Conservation (phyloP, 495 filamentous ascomycete species). For the Bombardia bombarda region DNA sequence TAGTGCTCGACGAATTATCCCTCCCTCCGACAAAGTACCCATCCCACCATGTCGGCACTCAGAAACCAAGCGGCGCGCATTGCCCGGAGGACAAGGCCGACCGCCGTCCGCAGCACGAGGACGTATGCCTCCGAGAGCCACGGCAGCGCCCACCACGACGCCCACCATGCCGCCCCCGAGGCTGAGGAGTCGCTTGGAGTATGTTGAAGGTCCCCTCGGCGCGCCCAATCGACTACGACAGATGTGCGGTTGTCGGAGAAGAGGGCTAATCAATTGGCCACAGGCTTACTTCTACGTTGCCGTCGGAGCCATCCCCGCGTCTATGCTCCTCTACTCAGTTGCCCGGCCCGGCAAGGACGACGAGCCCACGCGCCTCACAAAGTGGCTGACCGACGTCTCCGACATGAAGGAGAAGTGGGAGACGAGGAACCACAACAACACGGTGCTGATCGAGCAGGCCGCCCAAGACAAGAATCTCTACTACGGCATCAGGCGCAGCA, state of each 20-base stretch:
- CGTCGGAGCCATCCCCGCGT: constrained; percentile 22
- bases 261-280: constrained; percentile 9
- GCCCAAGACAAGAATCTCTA: constrained; percentile 41
- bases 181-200: constrained; percentile 39
- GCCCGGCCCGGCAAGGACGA: constrained; percentile 36
- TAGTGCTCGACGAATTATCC: too few species aligned
- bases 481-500: constrained; percentile 20
- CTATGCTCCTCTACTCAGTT: constrained; percentile 29
- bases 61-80: constrained; percentile 32
- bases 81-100: constrained; percentile 28
- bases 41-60: constrained; percentile 33
- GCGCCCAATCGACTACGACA: not conserved
- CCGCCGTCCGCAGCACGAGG: constrained; percentile 23
- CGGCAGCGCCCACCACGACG: constrained; percentile 21
- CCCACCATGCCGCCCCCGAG: constrained; percentile 24
- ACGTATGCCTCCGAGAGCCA: constrained; percentile 38
- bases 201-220: constrained; percentile 10
- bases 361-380: constrained; percentile 26
- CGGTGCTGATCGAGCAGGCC: constrained; percentile 36
- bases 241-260: too few species aligned
- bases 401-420: constrained; percentile 34
- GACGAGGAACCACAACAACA: constrained; percentile 31
- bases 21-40: too few species aligned
- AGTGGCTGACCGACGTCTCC: constrained; percentile 24
- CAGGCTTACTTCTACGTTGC: constrained; percentile 34